Percentiles rank a stretch among this genome's conserved stretches.
These are phyloP conservation scores for Lipomyces starkeyi DNA, from an alignment of 805 yeast genomes.

Conservation along the genomic window DNA sequence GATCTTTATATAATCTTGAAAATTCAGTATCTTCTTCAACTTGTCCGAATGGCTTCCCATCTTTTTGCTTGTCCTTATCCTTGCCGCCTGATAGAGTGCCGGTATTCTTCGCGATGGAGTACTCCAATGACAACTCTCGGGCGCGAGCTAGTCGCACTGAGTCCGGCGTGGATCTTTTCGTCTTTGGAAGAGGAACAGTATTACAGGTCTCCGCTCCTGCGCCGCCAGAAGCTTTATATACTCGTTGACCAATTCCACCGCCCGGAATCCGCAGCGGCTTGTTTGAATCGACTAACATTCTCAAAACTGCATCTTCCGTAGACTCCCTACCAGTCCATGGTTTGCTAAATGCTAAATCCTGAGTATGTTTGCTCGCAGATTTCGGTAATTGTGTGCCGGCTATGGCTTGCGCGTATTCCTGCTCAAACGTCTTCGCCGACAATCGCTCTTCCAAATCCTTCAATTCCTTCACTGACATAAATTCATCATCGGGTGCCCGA, in stretches of 20 bases:
- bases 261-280: conserved; percentile 48
- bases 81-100: conserved; percentile 41
- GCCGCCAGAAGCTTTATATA: conserved; percentile 24
- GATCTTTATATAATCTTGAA: conserved; percentile 65
- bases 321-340: conserved; percentile 69
- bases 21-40: conserved; percentile 58
- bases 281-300: conserved; percentile 63
- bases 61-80: conserved; percentile 23
- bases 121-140: conserved; percentile 69
- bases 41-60: conserved; percentile 38
- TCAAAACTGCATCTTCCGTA: conserved; percentile 52
- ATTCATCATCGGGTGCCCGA: not conserved
- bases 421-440: conserved; percentile 48
- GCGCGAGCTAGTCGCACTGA: conserved; percentile 60
- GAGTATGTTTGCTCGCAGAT: conserved; percentile 53
- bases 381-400: conserved; percentile 53
- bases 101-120: conserved; percentile 55
- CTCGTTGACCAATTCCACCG: not conserved
- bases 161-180: conserved; percentile 38
- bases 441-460: conserved; percentile 37
- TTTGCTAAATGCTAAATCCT: conserved; percentile 55
- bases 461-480: conserved; percentile 18
- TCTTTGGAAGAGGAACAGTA: conserved; percentile 35
- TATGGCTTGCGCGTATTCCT: conserved; percentile 51
- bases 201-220: conserved; percentile 38